Evolutionary conservation across 2,329 filamentous ascomycete species (phyloP), one percentile per base, ranked within the genome.

Genomic region (Cercospora nicotianae): DNA sequence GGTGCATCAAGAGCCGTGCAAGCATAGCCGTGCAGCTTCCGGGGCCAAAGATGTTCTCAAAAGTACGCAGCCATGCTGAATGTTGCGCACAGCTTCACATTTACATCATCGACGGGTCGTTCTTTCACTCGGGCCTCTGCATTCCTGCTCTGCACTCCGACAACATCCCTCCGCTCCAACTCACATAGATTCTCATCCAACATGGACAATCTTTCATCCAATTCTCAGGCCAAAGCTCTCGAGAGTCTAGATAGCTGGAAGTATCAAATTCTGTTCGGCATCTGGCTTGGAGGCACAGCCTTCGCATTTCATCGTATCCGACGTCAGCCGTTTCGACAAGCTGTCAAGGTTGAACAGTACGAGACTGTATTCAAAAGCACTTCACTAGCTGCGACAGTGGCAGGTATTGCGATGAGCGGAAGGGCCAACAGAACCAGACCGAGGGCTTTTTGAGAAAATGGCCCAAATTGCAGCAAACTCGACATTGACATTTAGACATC

Each of bases 281-380:
- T 66, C 23, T 74, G 72, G 62, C 61, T 67, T 16, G 67, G 74
- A 5, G 73, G 76, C 18, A 80, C 78, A 1, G 75, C 75, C 13
- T 70, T 72, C 45, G 77, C 76, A 7, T 79, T 79, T 36, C 67
- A 76, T 31, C 76, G 77, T 57, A 77, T 80, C 55, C 72, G 70
- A 31, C 75, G 76, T 10, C 77, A 79, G 69, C 78, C 76, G 4
- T 79, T 78, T 70, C 74, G 73, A 63, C 67, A 70, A 9, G 70
- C 76, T 13, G 71, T 79, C 26, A 79, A 79, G 67, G 72, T 74
- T 9, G 77, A 77, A 65, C 77, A 79, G 67, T 79, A 79, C 68
- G 78, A 80, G 67, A 78, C 76, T 64, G 77, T 78, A 30, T 78
- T 79, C 74, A 79, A 80, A 55, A 76, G 76, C 23, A 79, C 77